Conservation (phyloP, 2,329 filamentous ascomycete genomes). For the Penicillium psychrosexuale region DNA sequence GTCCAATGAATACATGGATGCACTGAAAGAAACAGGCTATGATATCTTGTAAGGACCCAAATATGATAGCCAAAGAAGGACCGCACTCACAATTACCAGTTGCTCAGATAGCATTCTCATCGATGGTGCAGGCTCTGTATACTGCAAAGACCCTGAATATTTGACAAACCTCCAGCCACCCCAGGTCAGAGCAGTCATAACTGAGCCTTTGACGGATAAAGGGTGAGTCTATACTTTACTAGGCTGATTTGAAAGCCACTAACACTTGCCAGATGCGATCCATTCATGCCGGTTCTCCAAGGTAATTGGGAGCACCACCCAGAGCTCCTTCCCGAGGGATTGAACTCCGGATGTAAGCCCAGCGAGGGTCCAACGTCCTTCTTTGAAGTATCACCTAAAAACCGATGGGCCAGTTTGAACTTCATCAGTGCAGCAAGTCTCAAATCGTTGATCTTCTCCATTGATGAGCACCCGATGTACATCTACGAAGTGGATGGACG, state of each 20-base stretch:
- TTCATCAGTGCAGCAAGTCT: constrained; percentile 54
- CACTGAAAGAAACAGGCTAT: constrained; percentile 1
- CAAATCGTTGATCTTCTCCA: constrained; percentile 47
- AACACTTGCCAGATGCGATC: constrained; percentile 11
- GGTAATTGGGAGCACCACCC: background rate
- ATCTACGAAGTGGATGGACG: constrained; percentile 25
- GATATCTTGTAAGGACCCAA: constrained; percentile 5
- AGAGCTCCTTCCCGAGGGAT: background rate
- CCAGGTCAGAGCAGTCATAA: constrained; percentile 6
- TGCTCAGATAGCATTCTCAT: constrained; percentile 23
- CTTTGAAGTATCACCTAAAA: constrained; percentile 39
- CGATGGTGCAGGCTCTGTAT: constrained; percentile 20
- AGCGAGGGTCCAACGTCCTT: constrained; percentile 33
- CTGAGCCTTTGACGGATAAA: constrained; percentile 18
- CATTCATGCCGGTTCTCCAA: constrained; percentile 6
- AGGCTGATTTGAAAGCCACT: background rate
- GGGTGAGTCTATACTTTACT: constrained; percentile 8
- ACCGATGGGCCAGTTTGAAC: constrained; percentile 55
- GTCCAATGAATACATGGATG: constrained; percentile 33
- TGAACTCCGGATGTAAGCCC: background rate
- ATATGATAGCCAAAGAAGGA: background rate
- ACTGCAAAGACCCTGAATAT: constrained; percentile 17
- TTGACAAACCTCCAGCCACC: constrained; percentile 11
- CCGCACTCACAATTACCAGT: background rate
- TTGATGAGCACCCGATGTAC: constrained; percentile 44